A percentile compares a stretch with the other conserved stretches of the same genome.
Evolutionary conservation across 1,284 basidiomycete species (phyloP).

Genomic region (Meripilus lineatus): DNA sequence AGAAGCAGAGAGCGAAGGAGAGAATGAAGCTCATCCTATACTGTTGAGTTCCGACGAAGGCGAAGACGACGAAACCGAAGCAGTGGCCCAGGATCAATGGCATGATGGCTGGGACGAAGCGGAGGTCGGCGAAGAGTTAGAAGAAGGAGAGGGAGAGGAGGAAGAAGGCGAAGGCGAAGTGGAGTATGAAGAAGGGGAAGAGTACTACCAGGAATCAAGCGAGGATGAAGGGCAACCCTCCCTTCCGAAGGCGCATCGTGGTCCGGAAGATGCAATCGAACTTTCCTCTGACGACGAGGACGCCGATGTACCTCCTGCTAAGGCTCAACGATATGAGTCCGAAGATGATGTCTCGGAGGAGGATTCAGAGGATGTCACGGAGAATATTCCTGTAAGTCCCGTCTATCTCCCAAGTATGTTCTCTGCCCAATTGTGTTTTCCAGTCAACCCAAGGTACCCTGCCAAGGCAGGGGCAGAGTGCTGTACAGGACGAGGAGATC

Average conservation of each 20-base stretch:
- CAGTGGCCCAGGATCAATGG: constrained; percentile 9
- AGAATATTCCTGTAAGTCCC: too few species aligned
- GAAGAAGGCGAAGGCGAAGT: constrained; percentile 13
- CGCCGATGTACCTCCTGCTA: too few species aligned
- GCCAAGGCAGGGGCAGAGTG: neutral
- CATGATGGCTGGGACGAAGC: constrained; percentile 13
- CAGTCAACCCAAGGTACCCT: too few species aligned
- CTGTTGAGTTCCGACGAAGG: constrained; percentile 19
- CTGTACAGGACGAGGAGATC: neutral
- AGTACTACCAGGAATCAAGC: constrained; percentile 11
- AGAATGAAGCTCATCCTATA: constrained; percentile 17
- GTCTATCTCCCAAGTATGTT: too few species aligned
- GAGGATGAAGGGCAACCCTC: constrained; percentile 3
- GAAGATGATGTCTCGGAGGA: too few species aligned
- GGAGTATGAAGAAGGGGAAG: constrained; percentile 12
- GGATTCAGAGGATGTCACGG: too few species aligned
- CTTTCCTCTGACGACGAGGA: too few species aligned
- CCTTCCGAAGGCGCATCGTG: constrained; percentile 3
- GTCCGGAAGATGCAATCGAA: constrained; percentile 11
- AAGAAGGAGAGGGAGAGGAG: constrained; percentile 14
- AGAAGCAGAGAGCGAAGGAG: constrained; percentile 30
- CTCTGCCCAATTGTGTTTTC: too few species aligned
- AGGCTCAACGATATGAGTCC: constrained; percentile 4
- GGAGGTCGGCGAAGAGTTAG: constrained; percentile 2
- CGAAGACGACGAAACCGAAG: constrained; percentile 5